Evolutionary conservation across 768 basidiomycete species (phyloP).

Genomic region (Rhodotorula toruloides): DNA sequence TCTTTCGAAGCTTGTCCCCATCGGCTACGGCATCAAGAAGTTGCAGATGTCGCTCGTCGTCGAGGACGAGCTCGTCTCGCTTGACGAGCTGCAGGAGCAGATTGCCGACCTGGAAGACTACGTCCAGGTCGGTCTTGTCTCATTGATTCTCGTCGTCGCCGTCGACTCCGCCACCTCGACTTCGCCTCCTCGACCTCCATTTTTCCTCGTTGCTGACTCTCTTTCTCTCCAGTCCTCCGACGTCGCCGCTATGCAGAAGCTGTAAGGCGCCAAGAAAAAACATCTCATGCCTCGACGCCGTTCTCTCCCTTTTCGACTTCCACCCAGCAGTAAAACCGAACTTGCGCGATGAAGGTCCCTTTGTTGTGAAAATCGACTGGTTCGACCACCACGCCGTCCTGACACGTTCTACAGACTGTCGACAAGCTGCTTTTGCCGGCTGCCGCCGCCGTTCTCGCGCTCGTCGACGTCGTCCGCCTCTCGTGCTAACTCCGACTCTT

Average conservation of each 20-base stretch:
- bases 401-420: too few relatives aligned
- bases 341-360: too few relatives aligned
- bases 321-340: not conserved
- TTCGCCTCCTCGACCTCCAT: not conserved
- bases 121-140: conserved; percentile 23
- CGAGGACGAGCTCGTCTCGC: conserved; percentile 81
- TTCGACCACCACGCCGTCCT: too few relatives aligned
- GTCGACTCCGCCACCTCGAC: too few relatives aligned
- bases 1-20: conserved; percentile 79
- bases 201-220: not conserved
- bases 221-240: conserved; percentile 25
- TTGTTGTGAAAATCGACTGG: too few relatives aligned
- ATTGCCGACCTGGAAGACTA: conserved; percentile 57
- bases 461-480: too few relatives aligned
- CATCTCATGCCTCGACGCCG: too few relatives aligned
- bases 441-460: too few relatives aligned
- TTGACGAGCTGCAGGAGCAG: conserved; percentile 89
- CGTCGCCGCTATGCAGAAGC: conserved; percentile 37
- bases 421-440: too few relatives aligned
- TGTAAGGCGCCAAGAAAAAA: too few relatives aligned
- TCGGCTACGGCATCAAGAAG: conserved; percentile 92
- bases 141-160: not conserved
- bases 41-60: conserved; percentile 65
- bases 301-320: not conserved
- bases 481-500: not conserved